Evolutionary conservation across 257 asterid genomes (phyloP).

Genomic region (Primulina tabacum): DNA sequence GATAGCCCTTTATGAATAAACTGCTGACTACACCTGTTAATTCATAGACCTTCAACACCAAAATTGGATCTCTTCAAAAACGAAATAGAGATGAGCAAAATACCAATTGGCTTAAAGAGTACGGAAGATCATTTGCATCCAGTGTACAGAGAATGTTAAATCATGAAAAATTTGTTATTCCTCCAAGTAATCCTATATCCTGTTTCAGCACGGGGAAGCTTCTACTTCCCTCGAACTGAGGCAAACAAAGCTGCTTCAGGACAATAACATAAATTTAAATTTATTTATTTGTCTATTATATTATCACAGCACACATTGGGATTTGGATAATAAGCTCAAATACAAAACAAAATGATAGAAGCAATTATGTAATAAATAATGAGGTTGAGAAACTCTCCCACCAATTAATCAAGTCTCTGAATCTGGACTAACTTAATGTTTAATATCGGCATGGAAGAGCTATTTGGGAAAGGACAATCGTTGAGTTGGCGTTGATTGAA

Average conservation of each 20-base stretch:
- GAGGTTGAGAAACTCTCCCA: neutral
- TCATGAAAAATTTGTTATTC: neutral
- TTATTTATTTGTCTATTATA: neutral
- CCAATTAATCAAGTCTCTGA: neutral
- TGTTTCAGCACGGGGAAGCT: neutral
- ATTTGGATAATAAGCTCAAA: neutral
- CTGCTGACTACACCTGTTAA: slow-evolving; percentile 70
- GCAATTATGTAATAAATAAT: neutral
- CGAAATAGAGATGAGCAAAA: slow-evolving; percentile 24
- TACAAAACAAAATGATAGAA: neutral
- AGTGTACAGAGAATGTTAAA: slow-evolving; percentile 14
- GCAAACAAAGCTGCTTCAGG: neutral
- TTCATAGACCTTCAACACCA: slow-evolving; percentile 74
- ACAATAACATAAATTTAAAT: neutral
- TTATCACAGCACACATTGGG: neutral
- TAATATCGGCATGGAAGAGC: neutral
- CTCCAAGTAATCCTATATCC: neutral
- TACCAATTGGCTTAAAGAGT: slow-evolving; percentile 7
- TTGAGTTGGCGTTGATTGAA: neutral
- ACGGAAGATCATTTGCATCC: slow-evolving; percentile 9
- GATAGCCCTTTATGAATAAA: slow-evolving; percentile 54
- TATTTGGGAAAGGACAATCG: neutral
- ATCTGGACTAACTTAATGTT: neutral
- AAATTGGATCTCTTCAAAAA: slow-evolving; percentile 30
- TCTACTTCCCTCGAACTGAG: neutral